A percentile compares a stretch with the other conserved stretches of the same genome.
Conservation (phyloP, 2,329 filamentous ascomycete genomes). For the Talaromyces marneffei region DNA sequence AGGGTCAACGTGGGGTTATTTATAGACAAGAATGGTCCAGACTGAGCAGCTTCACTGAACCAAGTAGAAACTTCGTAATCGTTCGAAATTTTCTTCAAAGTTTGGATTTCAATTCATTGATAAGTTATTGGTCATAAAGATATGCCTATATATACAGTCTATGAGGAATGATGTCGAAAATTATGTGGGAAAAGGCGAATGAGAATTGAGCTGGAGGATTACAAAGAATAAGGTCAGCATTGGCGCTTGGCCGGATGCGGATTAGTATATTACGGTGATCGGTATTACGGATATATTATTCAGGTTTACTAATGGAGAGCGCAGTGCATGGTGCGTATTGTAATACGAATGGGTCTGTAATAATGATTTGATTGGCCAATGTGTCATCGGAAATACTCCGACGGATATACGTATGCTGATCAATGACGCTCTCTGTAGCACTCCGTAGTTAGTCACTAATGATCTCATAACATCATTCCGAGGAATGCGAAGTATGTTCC, state of each 20-base stretch:
- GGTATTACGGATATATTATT: constrained; percentile 14
- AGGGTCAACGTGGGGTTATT: constrained; percentile 21
- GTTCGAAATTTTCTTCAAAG: neutral
- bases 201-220: constrained; percentile 2
- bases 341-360: neutral
- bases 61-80: constrained; percentile 20
- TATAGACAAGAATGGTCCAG: constrained; percentile 23
- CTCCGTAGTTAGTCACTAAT: too few species aligned
- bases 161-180: neutral
- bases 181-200: neutral
- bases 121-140: neutral
- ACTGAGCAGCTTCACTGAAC: constrained; percentile 17
- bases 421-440: too few species aligned
- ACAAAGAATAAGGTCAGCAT: constrained; percentile 16
- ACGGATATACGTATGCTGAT: neutral
- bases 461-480: too few species aligned
- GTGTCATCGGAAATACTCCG: neutral
- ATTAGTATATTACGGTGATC: neutral
- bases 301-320: neutral
- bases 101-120: constrained; percentile 1
- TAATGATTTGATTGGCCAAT: neutral
- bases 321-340: neutral
- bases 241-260: neutral
- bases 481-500: too few species aligned
- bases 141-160: neutral